Base-by-base conservation (phyloP, 352 stramenopile genomes). In the Phytophthora pluvialis region DNA sequence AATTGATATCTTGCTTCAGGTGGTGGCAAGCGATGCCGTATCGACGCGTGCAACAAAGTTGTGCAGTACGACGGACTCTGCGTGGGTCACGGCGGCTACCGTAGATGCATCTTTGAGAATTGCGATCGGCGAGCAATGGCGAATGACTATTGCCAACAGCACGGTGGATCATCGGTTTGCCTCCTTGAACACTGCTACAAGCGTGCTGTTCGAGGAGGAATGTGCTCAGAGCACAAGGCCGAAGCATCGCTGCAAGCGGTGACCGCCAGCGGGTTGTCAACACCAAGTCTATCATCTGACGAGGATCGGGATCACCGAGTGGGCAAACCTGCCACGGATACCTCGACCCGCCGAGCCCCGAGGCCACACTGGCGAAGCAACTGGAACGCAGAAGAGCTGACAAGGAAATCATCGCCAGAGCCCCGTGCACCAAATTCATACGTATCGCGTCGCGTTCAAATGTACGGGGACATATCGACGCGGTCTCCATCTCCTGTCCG, bases 1-100 rank as follows among this genome's bases (percentile, higher is more conserved):
- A 21, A 21, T 21, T 21, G 21, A 21, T 21, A 12, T 35, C 11
- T 35, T 35, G 42, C n/a, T 67, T 38, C 59, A 86, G 66, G 78
- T 50, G 78, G 78, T 18, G 75, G 78, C 29, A 85, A 87, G 45
- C 67, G 78, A 7, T 88, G 78, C 52, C 76, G 73, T 12, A 72
- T 77, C 7, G 70, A 69, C 16, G 73, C 45, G n/a, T 88, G 78
- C 60, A 84, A 78, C 59, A 90, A 90, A 62, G 78, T 87, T 9
- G 78, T 88, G 26, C 80, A 89, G 67, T 87, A 84, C 42, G 79
- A 85, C 13, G 72, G 79, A 18, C 77, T 88, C 0, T 90, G 81
- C 52, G 79, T 84, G 3, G 69, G 67, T 6, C 79, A 86, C 38
- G 79, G 79, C 13, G 79, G 79, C 10, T 86, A 77, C 32, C 79